phyloP scores from a whole-genome alignment of 495 filamentous ascomycete species.

The Arthonia radiata region DNA sequence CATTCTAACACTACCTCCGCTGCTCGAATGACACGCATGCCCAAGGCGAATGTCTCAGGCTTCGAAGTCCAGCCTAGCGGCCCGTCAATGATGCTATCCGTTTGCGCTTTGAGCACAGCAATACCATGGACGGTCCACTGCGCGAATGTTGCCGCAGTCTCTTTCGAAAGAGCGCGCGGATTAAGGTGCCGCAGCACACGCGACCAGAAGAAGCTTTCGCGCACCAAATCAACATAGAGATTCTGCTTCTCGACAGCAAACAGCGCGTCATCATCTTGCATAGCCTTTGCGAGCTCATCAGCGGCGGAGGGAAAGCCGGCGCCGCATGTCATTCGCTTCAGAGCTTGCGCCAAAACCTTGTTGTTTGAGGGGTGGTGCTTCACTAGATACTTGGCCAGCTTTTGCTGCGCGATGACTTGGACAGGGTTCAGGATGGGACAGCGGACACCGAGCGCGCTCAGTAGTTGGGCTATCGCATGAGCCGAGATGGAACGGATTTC shows the following conservation, averaged over 20 bases:
- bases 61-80: constrained; percentile 50
- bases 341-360: constrained; percentile 10
- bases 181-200: constrained; percentile 16
- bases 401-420: not conserved
- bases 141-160: too few relatives aligned
- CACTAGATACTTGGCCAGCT: constrained; percentile 1
- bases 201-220: constrained; percentile 43
- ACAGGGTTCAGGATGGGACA: not conserved
- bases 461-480: constrained; percentile 16
- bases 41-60: constrained; percentile 43
- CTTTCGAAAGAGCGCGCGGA: constrained; percentile 8
- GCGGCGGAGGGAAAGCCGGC: constrained; percentile 18
- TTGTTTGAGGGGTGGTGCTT: constrained; percentile 7
- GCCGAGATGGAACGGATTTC: constrained; percentile 52
- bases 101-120: constrained; percentile 14
- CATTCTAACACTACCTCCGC: constrained; percentile 16
- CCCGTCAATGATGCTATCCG: constrained; percentile 34
- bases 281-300: constrained; percentile 20
- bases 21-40: constrained; percentile 28
- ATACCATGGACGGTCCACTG: constrained; percentile 36
- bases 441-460: constrained; percentile 11
- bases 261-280: constrained; percentile 40
- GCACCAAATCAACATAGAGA: constrained; percentile 55
- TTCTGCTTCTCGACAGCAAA: constrained; percentile 85
- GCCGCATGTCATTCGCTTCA: constrained; percentile 2